Evolutionary conservation across 2,329 filamentous ascomycete genomes (phyloP), one percentile per base, ranked within the genome.

Genomic region (Ophiostoma perfectum): DNA sequence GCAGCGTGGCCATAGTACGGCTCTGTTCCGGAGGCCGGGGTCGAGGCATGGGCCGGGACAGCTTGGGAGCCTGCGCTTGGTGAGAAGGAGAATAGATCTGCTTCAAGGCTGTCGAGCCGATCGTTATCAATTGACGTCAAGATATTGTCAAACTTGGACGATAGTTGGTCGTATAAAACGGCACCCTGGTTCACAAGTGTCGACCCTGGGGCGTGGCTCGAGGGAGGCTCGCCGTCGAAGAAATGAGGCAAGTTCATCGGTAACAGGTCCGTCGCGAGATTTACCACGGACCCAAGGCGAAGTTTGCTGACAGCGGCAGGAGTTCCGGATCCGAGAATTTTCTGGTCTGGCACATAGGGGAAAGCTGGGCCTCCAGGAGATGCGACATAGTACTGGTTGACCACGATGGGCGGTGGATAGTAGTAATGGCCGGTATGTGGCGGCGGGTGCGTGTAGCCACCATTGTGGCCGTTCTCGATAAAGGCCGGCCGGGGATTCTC

Each of bases 41-140:
- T 16, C 11, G 55, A 39, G 55, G 55, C 9, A 27, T 27, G 27
- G 5, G 27, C 6, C 38, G 38, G 36, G 36, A 11, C 42, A 36
- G 52, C 42, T 12, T 9, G 71, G 27, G 52, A 67, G n/a, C 62
- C 18, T 39, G 67, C 72, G 66, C 76, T 76, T 1, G 60, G 39
- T 4, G 39, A 39, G 73, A 79, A 83, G 7, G 76, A 74, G 68
- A 81, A 82, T 47, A 89, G 77, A 67, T 86, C 84, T 66, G 80
- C 81, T 74, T 90, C 85, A 70, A 83, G 78, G 4, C 84, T 83
- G 14, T 76, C 73, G 39, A 82, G 81, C 42, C 78, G 79, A 39
- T 90, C 89, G 27, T 83, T 81, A 75, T 93, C 90, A 68, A 93
- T 92, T 41, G 84, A 81, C 0, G 90, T 91, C 75, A 93, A 86